phyloP scores from a whole-genome alignment of 1,284 basidiomycete species.

The Cerioporus squamosus region DNA sequence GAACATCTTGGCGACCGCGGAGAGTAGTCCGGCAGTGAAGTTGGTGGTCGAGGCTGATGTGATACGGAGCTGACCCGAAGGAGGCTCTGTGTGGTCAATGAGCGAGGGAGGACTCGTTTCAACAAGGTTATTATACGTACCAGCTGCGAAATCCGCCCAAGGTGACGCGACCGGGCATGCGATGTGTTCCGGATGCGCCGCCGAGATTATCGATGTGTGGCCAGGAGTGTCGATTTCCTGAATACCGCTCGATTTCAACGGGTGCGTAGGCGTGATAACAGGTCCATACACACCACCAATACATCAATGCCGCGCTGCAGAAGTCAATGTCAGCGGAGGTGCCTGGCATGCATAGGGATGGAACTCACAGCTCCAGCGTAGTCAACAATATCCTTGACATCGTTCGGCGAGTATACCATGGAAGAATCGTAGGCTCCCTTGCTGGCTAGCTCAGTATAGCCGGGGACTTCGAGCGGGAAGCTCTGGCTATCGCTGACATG shows the following conservation, averaged over 20 bases:
- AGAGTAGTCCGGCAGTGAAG: slow-evolving; percentile 52
- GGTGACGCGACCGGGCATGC: slow-evolving; percentile 69
- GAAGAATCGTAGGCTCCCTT: slow-evolving; percentile 69
- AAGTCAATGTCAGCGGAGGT: background rate
- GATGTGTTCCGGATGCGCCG: slow-evolving; percentile 71
- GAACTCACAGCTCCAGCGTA: slow-evolving; percentile 71
- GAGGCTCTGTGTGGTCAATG: slow-evolving; percentile 55
- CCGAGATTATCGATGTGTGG: slow-evolving; percentile 71
- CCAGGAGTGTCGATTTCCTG: slow-evolving; percentile 74
- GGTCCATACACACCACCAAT: slow-evolving; percentile 45
- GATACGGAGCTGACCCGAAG: slow-evolving; percentile 79
- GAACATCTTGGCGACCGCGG: slow-evolving; percentile 47
- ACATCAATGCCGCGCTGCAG: slow-evolving; percentile 78
- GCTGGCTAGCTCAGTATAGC: slow-evolving; percentile 61
- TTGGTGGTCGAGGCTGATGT: slow-evolving; percentile 48
- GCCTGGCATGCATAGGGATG: background rate
- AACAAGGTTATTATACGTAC: slow-evolving; percentile 32
- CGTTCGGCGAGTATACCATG: slow-evolving; percentile 60
- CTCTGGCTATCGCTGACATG: slow-evolving; percentile 76
- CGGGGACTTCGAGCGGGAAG: slow-evolving; percentile 73
- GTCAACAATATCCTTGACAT: slow-evolving; percentile 64
- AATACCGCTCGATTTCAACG: background rate
- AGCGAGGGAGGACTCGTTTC: background rate
- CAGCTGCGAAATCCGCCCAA: slow-evolving; percentile 67
- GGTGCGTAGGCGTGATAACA: background rate